A percentile compares a stretch with the other conserved stretches of the same genome.
Conservation (phyloP, 2,329 filamentous ascomycete genomes). For the Fusarium domesticum region DNA sequence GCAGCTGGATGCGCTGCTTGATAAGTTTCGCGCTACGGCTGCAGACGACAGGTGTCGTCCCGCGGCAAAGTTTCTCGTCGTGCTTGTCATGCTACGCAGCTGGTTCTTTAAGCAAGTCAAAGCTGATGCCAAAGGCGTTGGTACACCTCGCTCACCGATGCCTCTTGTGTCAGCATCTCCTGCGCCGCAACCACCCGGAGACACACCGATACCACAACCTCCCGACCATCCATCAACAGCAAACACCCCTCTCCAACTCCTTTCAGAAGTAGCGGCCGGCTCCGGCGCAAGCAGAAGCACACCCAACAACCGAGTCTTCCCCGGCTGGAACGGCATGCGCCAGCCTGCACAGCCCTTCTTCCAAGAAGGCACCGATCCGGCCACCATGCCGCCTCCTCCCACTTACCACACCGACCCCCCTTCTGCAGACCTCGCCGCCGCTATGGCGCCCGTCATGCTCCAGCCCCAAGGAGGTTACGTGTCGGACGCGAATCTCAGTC, state of each 20-base stretch:
- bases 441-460: slow-evolving; percentile 27
- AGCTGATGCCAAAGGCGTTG: slow-evolving; percentile 17
- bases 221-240: slow-evolving; percentile 30
- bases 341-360: slow-evolving; percentile 37
- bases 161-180: slow-evolving; percentile 1
- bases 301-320: slow-evolving; percentile 13
- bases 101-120: slow-evolving; percentile 61
- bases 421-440: slow-evolving; percentile 24
- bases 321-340: slow-evolving; percentile 22
- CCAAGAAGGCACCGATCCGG: slow-evolving; percentile 31
- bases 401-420: slow-evolving; percentile 15
- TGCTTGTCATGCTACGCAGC: slow-evolving; percentile 65
- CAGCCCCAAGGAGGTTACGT: slow-evolving; percentile 10
- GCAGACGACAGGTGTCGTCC: slow-evolving; percentile 62
- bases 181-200: slow-evolving; percentile 6
- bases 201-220: slow-evolving; percentile 14
- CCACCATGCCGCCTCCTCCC: slow-evolving; percentile 9
- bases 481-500: slow-evolving; percentile 21
- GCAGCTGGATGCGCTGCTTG: slow-evolving; percentile 68
- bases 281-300: slow-evolving; percentile 32
- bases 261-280: slow-evolving; percentile 55
- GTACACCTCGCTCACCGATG: slow-evolving; percentile 2
- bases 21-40: slow-evolving; percentile 63
- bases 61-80: slow-evolving; percentile 67
- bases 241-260: slow-evolving; percentile 54